Percentiles rank a stretch among this genome's conserved stretches.
Evolutionary conservation across 768 basidiomycete species (phyloP).

Genomic region (Suillus discolor): DNA sequence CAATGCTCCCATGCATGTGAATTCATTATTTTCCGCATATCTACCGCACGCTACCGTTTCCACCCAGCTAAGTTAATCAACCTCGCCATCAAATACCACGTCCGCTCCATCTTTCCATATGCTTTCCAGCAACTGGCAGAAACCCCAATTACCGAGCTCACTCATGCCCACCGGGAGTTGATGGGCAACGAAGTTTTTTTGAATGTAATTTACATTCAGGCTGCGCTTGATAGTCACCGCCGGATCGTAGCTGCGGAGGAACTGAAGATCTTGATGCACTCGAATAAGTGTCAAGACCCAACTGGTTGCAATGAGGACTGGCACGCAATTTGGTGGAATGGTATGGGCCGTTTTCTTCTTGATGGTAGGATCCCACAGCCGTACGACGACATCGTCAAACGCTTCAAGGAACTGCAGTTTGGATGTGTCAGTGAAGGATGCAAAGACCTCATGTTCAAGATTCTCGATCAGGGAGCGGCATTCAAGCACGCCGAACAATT

Average conservation of each 20-base stretch:
- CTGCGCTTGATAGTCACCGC: conserved; percentile 8
- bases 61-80: conserved; percentile 4
- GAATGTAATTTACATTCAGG: neutral
- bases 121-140: conserved; percentile 3
- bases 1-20: too few species aligned
- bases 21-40: too few species aligned
- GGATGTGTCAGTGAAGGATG: too few species aligned
- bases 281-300: conserved; percentile 1
- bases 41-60: neutral
- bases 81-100: conserved; percentile 4
- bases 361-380: too few species aligned
- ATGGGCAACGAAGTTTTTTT: conserved; percentile 6
- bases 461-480: too few species aligned
- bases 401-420: neutral
- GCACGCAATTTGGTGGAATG: neutral
- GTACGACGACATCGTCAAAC: neutral
- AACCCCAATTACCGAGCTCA: conserved; percentile 5
- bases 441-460: neutral
- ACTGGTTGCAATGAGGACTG: neutral
- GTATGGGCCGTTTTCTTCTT: neutral
- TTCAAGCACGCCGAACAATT: too few species aligned
- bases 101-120: neutral
- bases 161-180: neutral
- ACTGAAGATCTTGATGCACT: conserved; percentile 1
- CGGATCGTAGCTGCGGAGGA: conserved; percentile 13